A percentile compares a stretch with the other conserved stretches of the same genome.
Evolutionary conservation across 148 eudicot genomes (phyloP).

Genomic region (Camellia sinensis): DNA sequence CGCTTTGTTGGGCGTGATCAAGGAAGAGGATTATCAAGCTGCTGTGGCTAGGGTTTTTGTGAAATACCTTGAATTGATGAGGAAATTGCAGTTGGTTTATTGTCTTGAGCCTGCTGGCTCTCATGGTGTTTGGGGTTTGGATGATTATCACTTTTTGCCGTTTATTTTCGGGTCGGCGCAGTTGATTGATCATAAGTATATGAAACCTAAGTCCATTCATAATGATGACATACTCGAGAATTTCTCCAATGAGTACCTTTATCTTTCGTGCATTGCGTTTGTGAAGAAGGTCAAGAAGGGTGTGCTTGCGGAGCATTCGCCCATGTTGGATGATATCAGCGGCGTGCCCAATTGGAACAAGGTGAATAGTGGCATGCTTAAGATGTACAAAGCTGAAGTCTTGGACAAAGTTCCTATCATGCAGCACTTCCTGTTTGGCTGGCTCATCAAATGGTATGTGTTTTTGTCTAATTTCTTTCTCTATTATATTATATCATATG

Average conservation of each 20-base stretch:
- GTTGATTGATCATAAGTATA: slow-evolving; percentile 88
- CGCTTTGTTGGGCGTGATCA: slow-evolving; percentile 63
- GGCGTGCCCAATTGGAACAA: slow-evolving; percentile 88
- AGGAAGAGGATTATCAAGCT: slow-evolving; percentile 79
- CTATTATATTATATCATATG: background rate
- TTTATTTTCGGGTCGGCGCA: slow-evolving; percentile 89
- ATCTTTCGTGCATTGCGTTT: slow-evolving; percentile 67
- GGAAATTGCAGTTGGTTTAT: slow-evolving; percentile 76
- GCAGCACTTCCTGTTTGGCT: slow-evolving; percentile 94
- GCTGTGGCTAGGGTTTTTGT: slow-evolving; percentile 75
- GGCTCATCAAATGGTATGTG: slow-evolving; percentile 75
- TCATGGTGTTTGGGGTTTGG: slow-evolving; percentile 98
- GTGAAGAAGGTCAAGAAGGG: slow-evolving; percentile 90
- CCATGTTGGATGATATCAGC: slow-evolving; percentile 89
- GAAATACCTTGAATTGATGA: slow-evolving; percentile 75
- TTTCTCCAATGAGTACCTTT: slow-evolving; percentile 71
- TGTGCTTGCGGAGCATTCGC: slow-evolving; percentile 85
- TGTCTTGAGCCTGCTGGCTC: slow-evolving; percentile 91
- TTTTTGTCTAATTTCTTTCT: slow-evolving; percentile 3
- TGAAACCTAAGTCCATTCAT: slow-evolving; percentile 96
- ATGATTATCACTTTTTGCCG: slow-evolving; percentile 90
- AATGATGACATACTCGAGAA: slow-evolving; percentile 86
- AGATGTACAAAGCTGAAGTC: slow-evolving; percentile 94
- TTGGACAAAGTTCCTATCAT: slow-evolving; percentile 90
- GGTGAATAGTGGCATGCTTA: slow-evolving; percentile 88